Base-by-base conservation (phyloP, 108 stramenopile species). In the Cyclotella atomus region DNA sequence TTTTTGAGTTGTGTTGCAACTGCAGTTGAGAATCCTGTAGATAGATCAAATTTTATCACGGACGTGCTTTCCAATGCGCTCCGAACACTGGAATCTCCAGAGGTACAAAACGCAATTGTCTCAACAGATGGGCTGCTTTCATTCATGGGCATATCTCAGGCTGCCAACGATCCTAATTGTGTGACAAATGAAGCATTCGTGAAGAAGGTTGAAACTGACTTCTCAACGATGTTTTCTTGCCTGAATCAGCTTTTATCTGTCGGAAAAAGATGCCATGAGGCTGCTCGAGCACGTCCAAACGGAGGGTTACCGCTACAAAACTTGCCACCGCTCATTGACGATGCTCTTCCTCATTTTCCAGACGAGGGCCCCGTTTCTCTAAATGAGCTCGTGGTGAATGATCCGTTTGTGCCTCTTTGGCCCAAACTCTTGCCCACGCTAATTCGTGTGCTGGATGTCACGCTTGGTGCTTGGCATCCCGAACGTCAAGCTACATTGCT, bases 321-420 rank as follows among this genome's bases (percentile, higher is more conserved):
- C 79, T 60, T 85, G 72, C 59, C 75, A 60, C 52, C 56, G 28
- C 21, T 71, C 70, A 34, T 54, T 19, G 72, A 81, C 55, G 71
- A 62, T 21, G 67, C 77, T 7, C 50, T 53, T 28, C 59, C 62
- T 29, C 71, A 82, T 65, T 93, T 93, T 50, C 87, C 89, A 30
- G 90, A 92, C 65, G 92, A 96, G 66, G 91, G 92, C 12, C 89
- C 92, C 44, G 84, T 96, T n/a, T 84, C 87, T 69, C 66, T 94
- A 17, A 81, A 76, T 57, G 91, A 96, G 50, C 77, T 96, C 28
- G 83, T 89, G 21, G 68, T 83, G n/a, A 83, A 87, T 41, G 95
- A 96, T 78, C 91, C 95, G 0, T 96, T 94, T 66, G 88, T 90
- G 54, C 92, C 85, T 16, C 71, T 96, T 14, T 96, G 95, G 95